These are phyloP conservation scores for Aspergillus chevalieri DNA, from an alignment of 2,329 filamentous ascomycete species.

Conservation along the genomic window DNA sequence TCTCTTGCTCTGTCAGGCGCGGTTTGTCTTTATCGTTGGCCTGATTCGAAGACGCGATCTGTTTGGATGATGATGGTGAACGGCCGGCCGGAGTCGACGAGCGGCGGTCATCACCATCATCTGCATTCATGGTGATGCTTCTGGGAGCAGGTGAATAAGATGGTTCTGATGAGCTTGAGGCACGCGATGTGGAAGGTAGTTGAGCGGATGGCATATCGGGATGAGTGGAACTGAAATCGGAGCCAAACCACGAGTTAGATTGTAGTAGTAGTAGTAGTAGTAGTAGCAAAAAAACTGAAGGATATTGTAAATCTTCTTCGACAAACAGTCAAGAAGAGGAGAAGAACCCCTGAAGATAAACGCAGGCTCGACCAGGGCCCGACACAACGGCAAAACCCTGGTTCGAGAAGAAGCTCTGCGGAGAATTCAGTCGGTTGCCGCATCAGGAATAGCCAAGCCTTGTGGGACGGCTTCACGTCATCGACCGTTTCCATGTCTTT, in stretches of 20 bases:
- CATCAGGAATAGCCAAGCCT: neutral
- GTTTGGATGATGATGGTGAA: neutral
- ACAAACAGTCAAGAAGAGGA: neutral
- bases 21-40: conserved; percentile 49
- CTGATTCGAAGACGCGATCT: conserved; percentile 20
- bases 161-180: conserved; percentile 20
- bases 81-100: conserved; percentile 26
- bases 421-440: neutral
- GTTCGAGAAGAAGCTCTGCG: neutral
- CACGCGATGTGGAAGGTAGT: conserved; percentile 12
- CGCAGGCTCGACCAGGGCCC: neutral
- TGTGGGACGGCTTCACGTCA: neutral
- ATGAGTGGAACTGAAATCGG: neutral
- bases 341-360: neutral
- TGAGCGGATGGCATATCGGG: conserved; percentile 20
- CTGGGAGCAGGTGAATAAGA: conserved; percentile 16
- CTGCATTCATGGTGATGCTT: conserved; percentile 15
- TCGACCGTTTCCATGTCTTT: neutral
- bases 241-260: neutral
- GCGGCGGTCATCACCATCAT: conserved; percentile 27
- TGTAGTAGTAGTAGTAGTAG: too few relatives aligned
- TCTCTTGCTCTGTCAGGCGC: conserved; percentile 62
- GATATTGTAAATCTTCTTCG: neutral
- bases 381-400: neutral
- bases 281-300: too few relatives aligned